These are phyloP conservation scores for Mrakia hoshinonis DNA, from an alignment of 768 basidiomycete species.

Conservation along the genomic window DNA sequence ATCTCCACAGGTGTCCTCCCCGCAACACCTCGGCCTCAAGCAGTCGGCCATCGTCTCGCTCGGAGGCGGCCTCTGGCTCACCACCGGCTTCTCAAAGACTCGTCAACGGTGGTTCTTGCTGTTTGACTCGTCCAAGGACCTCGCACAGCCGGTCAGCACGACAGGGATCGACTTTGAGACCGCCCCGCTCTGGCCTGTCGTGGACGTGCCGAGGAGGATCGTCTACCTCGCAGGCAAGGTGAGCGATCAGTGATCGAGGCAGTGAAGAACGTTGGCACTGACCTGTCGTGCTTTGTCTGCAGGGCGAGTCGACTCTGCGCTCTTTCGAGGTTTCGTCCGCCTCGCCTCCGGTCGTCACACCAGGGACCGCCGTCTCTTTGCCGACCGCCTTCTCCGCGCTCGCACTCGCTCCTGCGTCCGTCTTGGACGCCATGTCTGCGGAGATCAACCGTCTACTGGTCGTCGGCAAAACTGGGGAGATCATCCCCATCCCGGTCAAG, in stretches of 20 bases:
- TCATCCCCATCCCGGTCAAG: conserved; percentile 38
- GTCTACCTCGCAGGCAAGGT: conserved; percentile 39
- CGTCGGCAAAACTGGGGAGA: conserved; percentile 35
- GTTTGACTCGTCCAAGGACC: conserved; percentile 30
- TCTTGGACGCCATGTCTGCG: conserved; percentile 41
- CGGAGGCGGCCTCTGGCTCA: conserved; percentile 11
- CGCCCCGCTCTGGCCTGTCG: conserved; percentile 35
- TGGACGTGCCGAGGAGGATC: conserved; percentile 38
- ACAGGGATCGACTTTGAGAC: conserved; percentile 40
- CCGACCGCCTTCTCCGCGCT: conserved; percentile 33
- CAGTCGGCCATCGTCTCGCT: conserved; percentile 11
- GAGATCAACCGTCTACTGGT: conserved; percentile 40
- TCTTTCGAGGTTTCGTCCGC: conserved; percentile 39
- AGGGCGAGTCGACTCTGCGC: conserved; percentile 41
- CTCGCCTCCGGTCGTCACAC: conserved; percentile 32
- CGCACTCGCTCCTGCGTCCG: conserved; percentile 35
- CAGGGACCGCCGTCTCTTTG: conserved; percentile 30
- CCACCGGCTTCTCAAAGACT: conserved; percentile 29
- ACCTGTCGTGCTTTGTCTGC: background rate
- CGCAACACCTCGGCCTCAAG: conserved; percentile 19
- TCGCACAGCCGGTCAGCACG: conserved; percentile 27
- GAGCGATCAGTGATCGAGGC: background rate
- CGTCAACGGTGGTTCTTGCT: conserved; percentile 40
- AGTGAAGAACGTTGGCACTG: background rate
- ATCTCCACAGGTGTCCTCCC: background rate